A percentile compares a stretch with the other conserved stretches of the same genome.
Evolutionary conservation across 1,284 basidiomycete species (phyloP).

Genomic region (Rhodotorula mucilaginosa): DNA sequence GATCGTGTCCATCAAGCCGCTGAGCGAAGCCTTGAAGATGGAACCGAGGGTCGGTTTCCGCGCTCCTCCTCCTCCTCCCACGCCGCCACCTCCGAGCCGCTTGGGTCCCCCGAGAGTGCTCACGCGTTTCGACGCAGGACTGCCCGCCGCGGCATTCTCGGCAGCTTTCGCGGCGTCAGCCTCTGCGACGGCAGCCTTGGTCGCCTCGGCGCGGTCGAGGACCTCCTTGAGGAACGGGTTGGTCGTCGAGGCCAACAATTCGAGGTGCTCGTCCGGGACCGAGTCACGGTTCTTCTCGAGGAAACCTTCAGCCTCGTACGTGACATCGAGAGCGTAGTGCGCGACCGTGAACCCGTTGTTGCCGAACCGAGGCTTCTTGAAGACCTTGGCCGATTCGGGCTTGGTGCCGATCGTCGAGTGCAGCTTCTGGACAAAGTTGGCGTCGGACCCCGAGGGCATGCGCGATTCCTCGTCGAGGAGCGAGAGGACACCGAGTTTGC

Average conservation of each 20-base stretch:
- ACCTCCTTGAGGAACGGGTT: conserved; percentile 94
- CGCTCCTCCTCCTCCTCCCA: conserved; percentile 49
- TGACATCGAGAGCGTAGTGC: conserved; percentile 97
- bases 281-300: conserved; percentile 99
- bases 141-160: conserved; percentile 6
- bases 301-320: conserved; percentile 97
- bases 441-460: conserved; percentile 87
- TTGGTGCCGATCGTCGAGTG: conserved; percentile 76
- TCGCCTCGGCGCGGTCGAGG: conserved; percentile 78
- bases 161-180: conserved; percentile 35
- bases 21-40: conserved; percentile 95
- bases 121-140: conserved; percentile 56
- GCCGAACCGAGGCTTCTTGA: conserved; percentile 97
- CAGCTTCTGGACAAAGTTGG: conserved; percentile 91
- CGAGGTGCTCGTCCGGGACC: conserved; percentile 96
- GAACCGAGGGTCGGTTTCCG: conserved; percentile 96
- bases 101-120: conserved; percentile 63
- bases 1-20: conserved; percentile 94
- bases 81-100: conserved; percentile 22
- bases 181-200: conserved; percentile 52
- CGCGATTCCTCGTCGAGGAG: conserved; percentile 98
- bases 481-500: conserved; percentile 90
- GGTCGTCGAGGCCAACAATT: conserved; percentile 75
- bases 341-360: conserved; percentile 96
- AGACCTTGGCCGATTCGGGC: conserved; percentile 80